Conservation (phyloP, 768 basidiomycete species). For the Boletus coccyginus region DNA sequence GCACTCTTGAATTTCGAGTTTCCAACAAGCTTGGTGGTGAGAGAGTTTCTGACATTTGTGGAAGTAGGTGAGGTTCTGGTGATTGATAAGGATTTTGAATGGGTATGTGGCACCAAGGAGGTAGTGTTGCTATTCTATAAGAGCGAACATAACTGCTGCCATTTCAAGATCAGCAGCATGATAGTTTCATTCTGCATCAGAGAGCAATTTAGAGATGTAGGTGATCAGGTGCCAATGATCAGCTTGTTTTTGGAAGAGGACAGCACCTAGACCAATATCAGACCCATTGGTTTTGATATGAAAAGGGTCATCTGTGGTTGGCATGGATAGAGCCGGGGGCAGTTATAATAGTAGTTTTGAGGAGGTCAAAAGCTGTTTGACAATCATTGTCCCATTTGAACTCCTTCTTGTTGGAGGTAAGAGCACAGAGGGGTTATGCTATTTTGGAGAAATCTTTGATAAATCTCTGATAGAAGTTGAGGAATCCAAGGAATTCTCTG, state of each 20-base stretch:
- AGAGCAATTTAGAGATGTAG: neutral
- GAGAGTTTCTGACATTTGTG: neutral
- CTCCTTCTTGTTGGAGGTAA: neutral
- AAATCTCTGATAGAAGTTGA: neutral
- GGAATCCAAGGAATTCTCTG: neutral
- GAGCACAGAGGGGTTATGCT: rapidly evolving
- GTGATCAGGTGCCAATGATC: neutral
- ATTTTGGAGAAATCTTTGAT: neutral
- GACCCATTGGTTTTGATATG: too few species aligned
- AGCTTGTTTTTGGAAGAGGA: too few species aligned
- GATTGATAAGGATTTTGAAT: neutral
- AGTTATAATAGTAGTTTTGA: neutral
- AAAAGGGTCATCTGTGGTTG: too few species aligned
- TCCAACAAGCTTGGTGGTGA: neutral
- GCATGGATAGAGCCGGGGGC: neutral
- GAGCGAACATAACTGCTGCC: rapidly evolving
- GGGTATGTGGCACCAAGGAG: neutral
- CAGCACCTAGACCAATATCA: too few species aligned
- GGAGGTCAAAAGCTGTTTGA: rapidly evolving
- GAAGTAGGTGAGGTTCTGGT: neutral
- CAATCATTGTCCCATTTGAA: neutral
- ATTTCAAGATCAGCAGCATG: neutral
- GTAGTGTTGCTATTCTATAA: neutral
- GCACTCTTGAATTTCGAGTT: neutral
- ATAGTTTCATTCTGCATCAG: neutral